These are phyloP conservation scores for Pseudocercospora cruenta DNA, from an alignment of 2,329 filamentous ascomycete species.

Conservation along the genomic window DNA sequence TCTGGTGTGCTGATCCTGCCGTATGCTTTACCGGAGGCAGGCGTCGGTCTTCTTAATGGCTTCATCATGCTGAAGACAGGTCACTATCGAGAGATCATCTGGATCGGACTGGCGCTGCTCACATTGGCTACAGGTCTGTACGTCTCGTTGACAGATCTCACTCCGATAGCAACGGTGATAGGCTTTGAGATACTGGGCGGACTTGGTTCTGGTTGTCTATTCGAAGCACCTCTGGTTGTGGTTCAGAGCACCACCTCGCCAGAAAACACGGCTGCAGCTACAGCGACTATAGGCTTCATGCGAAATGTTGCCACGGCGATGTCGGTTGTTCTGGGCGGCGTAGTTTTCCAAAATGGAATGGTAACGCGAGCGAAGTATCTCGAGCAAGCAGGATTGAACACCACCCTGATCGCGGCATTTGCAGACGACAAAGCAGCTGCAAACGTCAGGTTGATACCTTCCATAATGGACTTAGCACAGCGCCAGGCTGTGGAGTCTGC, in stretches of 20 bases:
- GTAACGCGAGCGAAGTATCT: slow-evolving; percentile 15
- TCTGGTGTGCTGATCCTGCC: slow-evolving; percentile 67
- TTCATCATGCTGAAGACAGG: slow-evolving; percentile 56
- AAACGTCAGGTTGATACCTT: slow-evolving; percentile 49
- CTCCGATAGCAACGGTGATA: slow-evolving; percentile 48
- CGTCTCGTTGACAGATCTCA: slow-evolving; percentile 21
- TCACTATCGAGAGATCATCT: slow-evolving; percentile 47
- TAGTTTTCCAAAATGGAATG: slow-evolving; percentile 55
- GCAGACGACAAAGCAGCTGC: slow-evolving; percentile 52
- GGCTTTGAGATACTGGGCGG: slow-evolving; percentile 56
- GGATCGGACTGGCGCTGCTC: slow-evolving; percentile 45
- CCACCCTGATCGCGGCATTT: slow-evolving; percentile 39
- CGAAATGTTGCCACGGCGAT: slow-evolving; percentile 51
- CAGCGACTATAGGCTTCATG: slow-evolving; percentile 55
- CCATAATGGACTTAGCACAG: slow-evolving; percentile 45
- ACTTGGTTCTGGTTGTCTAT: slow-evolving; percentile 56
- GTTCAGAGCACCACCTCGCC: slow-evolving; percentile 56
- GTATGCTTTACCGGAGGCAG: slow-evolving; percentile 53
- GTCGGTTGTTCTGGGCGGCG: slow-evolving; percentile 54
- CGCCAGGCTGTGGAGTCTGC: slow-evolving; percentile 48
- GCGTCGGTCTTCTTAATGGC: slow-evolving; percentile 51
- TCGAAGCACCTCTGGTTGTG: slow-evolving; percentile 60
- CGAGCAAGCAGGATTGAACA: slow-evolving; percentile 25
- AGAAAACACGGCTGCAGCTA: slow-evolving; percentile 55
- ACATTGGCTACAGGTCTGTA: slow-evolving; percentile 51